These are phyloP conservation scores for Nannizziopsis arthrosporioides DNA, from an alignment of 2,329 filamentous ascomycete genomes.

Conservation along the genomic window DNA sequence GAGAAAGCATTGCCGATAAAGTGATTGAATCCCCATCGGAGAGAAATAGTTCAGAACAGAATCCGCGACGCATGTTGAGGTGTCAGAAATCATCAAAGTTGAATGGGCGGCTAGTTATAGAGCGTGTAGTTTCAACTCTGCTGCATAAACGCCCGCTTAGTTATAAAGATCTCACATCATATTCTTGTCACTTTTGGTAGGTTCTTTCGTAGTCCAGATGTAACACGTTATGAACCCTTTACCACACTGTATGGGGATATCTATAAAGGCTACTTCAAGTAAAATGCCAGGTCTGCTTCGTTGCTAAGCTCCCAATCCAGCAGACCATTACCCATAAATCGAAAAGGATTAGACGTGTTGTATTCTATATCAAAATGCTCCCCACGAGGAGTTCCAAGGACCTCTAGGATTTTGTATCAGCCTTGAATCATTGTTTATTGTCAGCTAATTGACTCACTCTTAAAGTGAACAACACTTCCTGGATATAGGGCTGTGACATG, in stretches of 20 bases:
- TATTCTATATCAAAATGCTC: conserved; percentile 19
- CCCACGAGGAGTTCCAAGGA: conserved; percentile 12
- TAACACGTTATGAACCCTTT: no score
- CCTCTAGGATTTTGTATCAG: background rate
- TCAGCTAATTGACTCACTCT: conserved; percentile 1
- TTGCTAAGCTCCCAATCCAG: conserved; percentile 9
- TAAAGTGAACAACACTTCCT: conserved; percentile 17
- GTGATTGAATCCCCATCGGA: no score
- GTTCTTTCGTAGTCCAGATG: no score
- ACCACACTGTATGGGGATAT: background rate
- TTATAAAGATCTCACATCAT: no score
- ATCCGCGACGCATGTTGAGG: no score
- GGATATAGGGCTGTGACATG: conserved; percentile 17
- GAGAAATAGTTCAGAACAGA: no score
- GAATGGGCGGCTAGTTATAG: no score
- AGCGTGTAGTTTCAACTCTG: no score
- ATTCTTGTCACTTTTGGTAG: no score
- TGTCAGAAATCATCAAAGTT: no score
- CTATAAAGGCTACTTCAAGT: background rate
- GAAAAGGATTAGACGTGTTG: conserved; percentile 14
- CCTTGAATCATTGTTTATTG: background rate
- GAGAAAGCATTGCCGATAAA: no score
- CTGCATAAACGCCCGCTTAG: no score
- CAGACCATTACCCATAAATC: conserved; percentile 17
- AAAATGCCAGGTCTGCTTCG: conserved; percentile 6